Base-by-base conservation (phyloP, 208 protist genomes). In the Crithidia acanthocephali region DNA sequence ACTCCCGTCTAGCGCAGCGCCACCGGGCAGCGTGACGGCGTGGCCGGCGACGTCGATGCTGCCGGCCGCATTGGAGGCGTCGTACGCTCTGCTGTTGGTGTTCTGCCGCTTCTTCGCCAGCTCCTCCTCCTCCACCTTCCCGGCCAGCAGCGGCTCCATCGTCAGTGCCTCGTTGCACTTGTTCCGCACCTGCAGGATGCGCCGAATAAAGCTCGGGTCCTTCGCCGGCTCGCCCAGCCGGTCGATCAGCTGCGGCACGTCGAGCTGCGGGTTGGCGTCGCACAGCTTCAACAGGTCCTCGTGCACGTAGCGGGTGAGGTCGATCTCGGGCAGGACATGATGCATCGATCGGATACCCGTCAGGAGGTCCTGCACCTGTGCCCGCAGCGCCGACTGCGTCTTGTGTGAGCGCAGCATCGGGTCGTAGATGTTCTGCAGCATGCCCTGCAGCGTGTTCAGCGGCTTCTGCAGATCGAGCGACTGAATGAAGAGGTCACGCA, bases 281-380 rank as follows among this genome's bases (percentile, higher is more conserved):
- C 92, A 97, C 27, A 97, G 68, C 47, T 85, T 76, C 48, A 93
- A 53, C 20, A 96, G 61, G 35, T 94, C 89, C 10, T 85, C 59
- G 51, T 84, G 80, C 16, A 96, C 81, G 80, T 86, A 94, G 71
- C 83, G 81, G 35, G 65, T 87, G 22, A 96, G 32, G 67, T 91
- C 76, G 22, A 95, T 81, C 30, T 88, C 82, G 0, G 89, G 80
- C 28, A 93, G 68, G 7, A 84, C 66, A 37, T 85, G 74, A 58
- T 79, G 76, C 52, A 82, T 71, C 2, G 79, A 82, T n/a, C 81
- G 81, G 33, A 97, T 88, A 25, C 83, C 82, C 33, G 79, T 87
- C 27, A 92, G 67, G 7, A 97, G 59, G 37, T 97, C 92, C 55
- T 93, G 90, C 60, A 94, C 78, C 57, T 87, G 79, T 13, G 76